Conservation (phyloP, 306 rosid species). For the Castanopsis chinensis region DNA sequence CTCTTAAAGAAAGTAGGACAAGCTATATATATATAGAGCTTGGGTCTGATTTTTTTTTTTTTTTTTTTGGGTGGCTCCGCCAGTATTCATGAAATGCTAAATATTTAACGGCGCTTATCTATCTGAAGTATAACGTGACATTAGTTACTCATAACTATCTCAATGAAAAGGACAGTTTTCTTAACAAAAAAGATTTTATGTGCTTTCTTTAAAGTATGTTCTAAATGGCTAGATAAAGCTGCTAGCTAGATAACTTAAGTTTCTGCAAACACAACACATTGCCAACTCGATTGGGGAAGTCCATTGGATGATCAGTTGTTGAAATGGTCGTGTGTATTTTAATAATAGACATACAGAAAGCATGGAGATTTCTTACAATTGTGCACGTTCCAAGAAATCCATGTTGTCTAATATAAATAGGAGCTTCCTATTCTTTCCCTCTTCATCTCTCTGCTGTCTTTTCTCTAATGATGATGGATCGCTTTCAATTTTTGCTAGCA, state of each 20-base stretch:
- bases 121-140: neutral
- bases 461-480: neutral
- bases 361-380: no score
- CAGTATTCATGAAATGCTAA: neutral
- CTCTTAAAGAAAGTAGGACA: no score
- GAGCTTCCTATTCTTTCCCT: neutral
- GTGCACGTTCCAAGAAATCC: no score
- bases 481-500: neutral
- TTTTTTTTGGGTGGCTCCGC: no score
- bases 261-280: neutral
- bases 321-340: no score
- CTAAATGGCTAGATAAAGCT: neutral
- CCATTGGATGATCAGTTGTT: no score
- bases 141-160: neutral
- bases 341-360: no score
- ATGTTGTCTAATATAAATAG: no score
- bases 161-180: no score
- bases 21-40: no score
- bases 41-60: no score
- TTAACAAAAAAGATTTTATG: neutral
- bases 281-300: neutral
- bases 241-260: neutral
- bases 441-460: neutral
- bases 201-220: neutral
- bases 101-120: neutral